Evolutionary conservation across 164 flowering plant species (phyloP), one percentile per base, ranked within the genome.

Genomic region (Litsea cubeba): DNA sequence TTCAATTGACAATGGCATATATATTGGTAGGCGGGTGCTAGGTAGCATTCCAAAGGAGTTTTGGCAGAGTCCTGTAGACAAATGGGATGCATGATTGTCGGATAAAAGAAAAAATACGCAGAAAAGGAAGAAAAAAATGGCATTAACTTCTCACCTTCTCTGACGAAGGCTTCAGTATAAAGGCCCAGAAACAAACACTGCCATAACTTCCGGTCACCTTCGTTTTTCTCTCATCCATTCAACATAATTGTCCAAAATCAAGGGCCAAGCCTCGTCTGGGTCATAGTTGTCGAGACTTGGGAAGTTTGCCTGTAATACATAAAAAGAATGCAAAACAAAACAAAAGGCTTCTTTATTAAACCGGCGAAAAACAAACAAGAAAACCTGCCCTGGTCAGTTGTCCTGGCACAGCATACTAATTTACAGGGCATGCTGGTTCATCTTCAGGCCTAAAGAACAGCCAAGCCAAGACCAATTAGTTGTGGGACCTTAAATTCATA

Each of bases 241-340:
- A 25, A 92, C 97, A 83, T 88, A 96, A 79, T 91, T 91, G 86
- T 94, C 97, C 79, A 95, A 81, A 78, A 95, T 82, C 87, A 90
- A 79, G 12, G 99, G 98, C 99, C 98, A 96, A 26, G 97, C 98
- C 72, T 78, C 87, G 57, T 81, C 86, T 8, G 89, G 79, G 82
- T 96, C 89, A 75, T 94, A 94, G 77, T 89, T 87, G 69, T 74
- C 77, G 8, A 96, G 74, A 80, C 87, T 90, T 24, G 98, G 97
- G 82, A 90, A 96, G 73, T 87, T 90, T 78, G 91, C 90, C 99
- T 96, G 97, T 68, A n/a, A 22, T 23, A 40, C 6, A 30, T 46
- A 22, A 68, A 49, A 20, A 40, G 71, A 54, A 15, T 54, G n/a
- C 46, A 40, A 40, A 40, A 5, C 46, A 35, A 35, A 35, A 35